phyloP scores from a whole-genome alignment of 176 grass and related monocot genomes.

The Aegilops speltoides region DNA sequence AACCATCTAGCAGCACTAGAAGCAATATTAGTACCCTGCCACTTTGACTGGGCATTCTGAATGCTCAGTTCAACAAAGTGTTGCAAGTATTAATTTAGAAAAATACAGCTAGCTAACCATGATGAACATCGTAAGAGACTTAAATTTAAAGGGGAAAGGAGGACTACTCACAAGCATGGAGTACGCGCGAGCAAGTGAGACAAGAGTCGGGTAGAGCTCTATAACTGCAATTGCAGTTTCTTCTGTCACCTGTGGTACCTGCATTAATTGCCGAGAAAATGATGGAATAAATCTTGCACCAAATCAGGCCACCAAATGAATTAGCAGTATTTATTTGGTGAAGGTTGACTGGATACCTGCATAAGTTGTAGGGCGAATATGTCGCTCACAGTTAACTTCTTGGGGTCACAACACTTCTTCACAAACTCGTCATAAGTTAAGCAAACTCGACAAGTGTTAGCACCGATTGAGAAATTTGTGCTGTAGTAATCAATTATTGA shows the following conservation, averaged over 20 bases:
- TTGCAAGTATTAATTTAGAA: slow-evolving; percentile 5
- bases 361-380: slow-evolving; percentile 96
- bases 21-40: neutral
- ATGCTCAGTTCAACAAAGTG: neutral
- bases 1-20: neutral
- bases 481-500: slow-evolving; percentile 72
- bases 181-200: slow-evolving; percentile 71
- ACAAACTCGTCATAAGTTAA: slow-evolving; percentile 67
- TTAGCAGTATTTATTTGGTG: neutral
- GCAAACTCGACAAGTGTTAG: slow-evolving; percentile 41
- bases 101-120: neutral
- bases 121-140: neutral
- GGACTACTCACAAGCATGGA: slow-evolving; percentile 52
- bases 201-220: slow-evolving; percentile 59
- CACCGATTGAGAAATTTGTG: slow-evolving; percentile 41
- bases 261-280: slow-evolving; percentile 1
- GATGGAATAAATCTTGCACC: neutral
- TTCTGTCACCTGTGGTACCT: slow-evolving; percentile 94
- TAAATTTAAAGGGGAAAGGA: neutral
- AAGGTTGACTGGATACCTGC: slow-evolving; percentile 63
- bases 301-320: slow-evolving; percentile 27
- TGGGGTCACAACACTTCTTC: slow-evolving; percentile 59
- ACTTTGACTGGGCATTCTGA: neutral
- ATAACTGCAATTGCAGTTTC: slow-evolving; percentile 65
- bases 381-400: slow-evolving; percentile 70